Conservation (phyloP, 106 monocot species). For the Acorus calamus region DNA sequence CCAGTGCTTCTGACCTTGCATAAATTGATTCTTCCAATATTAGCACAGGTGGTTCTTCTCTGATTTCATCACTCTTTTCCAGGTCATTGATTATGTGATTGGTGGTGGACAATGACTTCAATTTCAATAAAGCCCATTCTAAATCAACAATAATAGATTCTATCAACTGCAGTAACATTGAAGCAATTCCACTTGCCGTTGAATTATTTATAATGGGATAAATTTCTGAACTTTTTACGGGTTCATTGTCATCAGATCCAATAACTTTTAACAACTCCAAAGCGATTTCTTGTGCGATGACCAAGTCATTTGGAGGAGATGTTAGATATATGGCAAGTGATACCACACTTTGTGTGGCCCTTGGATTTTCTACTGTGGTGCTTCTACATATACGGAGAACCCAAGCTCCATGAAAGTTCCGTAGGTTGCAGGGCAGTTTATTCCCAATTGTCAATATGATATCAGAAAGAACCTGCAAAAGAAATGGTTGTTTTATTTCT, state of each 20-base stretch:
- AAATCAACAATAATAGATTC: conserved; percentile 57
- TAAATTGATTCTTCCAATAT: conserved; percentile 55
- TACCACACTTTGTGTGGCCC: conserved; percentile 29
- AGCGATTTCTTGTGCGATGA: conserved; percentile 41
- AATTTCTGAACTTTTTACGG: conserved; percentile 31
- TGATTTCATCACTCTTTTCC: conserved; percentile 12
- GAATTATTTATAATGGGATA: conserved; percentile 43
- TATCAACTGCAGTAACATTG: conserved; percentile 30
- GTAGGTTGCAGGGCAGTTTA: conserved; percentile 21
- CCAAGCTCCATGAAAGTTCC: conserved; percentile 50
- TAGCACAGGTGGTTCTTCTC: conserved; percentile 15
- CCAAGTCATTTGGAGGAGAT: conserved; percentile 50
- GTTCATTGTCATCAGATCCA: conserved; percentile 44
- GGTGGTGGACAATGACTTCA: conserved; percentile 30
- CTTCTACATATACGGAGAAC: conserved; percentile 32
- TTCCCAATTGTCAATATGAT: conserved; percentile 41
- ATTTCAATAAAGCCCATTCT: conserved; percentile 50
- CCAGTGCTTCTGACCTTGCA: conserved; percentile 58
- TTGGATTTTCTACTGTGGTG: conserved; percentile 32
- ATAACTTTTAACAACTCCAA: conserved; percentile 47
- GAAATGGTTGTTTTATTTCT: not conserved
- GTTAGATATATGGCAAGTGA: conserved; percentile 33
- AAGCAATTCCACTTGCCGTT: conserved; percentile 46
- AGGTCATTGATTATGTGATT: conserved; percentile 8
- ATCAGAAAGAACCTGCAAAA: conserved; percentile 47